Base-by-base conservation (phyloP, 768 basidiomycete genomes). In the Fomitopsis pulvina region DNA sequence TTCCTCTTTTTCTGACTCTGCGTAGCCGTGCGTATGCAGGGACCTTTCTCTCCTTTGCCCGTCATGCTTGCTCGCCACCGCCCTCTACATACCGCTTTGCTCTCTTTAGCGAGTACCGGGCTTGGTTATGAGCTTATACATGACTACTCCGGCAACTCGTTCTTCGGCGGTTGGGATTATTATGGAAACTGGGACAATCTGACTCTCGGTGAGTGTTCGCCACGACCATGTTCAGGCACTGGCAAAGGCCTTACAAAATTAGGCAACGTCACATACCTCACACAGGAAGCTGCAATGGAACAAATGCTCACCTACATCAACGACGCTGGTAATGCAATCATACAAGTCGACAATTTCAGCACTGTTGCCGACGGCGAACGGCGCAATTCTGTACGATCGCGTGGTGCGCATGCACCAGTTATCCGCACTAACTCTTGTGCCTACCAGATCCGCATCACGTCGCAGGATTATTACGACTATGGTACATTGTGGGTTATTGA, bases 281-380 rank as follows among this genome's bases (percentile, higher is more conserved):
- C 75, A 56, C 60, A 68, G 47, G 63, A 68, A 2, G 67, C 69
- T 20, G 83, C 83, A 0, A 63, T 66, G 10, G 61, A 69, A 7
- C 69, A 77, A 52, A 59, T 70, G 1, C 69, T 90, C 18, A 79
- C 80, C 4, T 87, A 76, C 57, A 62, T 86, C 56, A 82, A 85
- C 54, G 57, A 58, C 40, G 73, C 73, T 1, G 81, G 85, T 6
- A 78, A 83, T 48, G 83, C 81, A 4, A 73, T 92, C 53, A 69
- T 92, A 43, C 80, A 76, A 57, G 87, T 91, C 5, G 88, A 91
- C 70, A 87, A 88, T 59, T 65, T 67, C 7, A 79, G 79, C 10
- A 72, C 72, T 40, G 75, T 88, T 1, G 64, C 70, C 14, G 65
- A 62, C 22, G 73, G 74, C 49, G 58, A 77, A 39, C 74, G 79